Conservation (phyloP, 345 rosid genomes). For the Hypericum androsaemum region DNA sequence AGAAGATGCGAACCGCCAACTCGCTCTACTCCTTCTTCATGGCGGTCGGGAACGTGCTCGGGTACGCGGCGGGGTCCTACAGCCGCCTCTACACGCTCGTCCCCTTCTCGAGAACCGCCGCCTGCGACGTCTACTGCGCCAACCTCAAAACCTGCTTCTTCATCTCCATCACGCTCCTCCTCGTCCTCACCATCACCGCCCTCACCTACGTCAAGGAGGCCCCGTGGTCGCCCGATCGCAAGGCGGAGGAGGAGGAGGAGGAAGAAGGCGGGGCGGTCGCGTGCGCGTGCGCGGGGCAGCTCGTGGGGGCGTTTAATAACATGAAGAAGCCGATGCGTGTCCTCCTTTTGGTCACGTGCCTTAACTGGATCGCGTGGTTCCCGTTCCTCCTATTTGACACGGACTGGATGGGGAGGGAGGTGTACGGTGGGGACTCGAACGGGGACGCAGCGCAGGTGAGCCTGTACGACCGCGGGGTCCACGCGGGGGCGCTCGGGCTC, state of each 20-base stretch:
- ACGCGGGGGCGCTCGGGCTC: slow-evolving; percentile 73
- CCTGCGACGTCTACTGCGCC: slow-evolving; percentile 77
- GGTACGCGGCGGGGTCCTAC: slow-evolving; percentile 71
- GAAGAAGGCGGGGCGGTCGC: slow-evolving; percentile 1
- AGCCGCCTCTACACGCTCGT: slow-evolving; percentile 34
- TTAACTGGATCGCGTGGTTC: slow-evolving; percentile 90
- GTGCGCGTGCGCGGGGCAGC: slow-evolving; percentile 19
- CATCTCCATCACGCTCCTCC: slow-evolving; percentile 47
- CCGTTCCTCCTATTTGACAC: slow-evolving; percentile 80
- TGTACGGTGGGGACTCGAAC: slow-evolving; percentile 61
- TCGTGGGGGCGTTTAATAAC: slow-evolving; percentile 35
- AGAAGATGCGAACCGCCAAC: slow-evolving; percentile 49
- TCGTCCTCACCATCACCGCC: slow-evolving; percentile 31
- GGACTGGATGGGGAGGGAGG: slow-evolving; percentile 90
- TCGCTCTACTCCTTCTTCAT: slow-evolving; percentile 70
- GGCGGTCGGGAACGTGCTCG: slow-evolving; percentile 84
- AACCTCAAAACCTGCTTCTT: slow-evolving; percentile 78
- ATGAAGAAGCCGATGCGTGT: slow-evolving; percentile 65
- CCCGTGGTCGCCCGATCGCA: slow-evolving; percentile 22
- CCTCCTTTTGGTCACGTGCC: slow-evolving; percentile 55
- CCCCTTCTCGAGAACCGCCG: slow-evolving; percentile 58
- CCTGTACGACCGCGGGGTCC: slow-evolving; percentile 56
- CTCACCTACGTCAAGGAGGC: slow-evolving; percentile 37
- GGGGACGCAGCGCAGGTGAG: slow-evolving; percentile 17
- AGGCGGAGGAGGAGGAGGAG: background rate